Conservation (phyloP, 148 eudicot genomes). For the Linanthus parryae region DNA sequence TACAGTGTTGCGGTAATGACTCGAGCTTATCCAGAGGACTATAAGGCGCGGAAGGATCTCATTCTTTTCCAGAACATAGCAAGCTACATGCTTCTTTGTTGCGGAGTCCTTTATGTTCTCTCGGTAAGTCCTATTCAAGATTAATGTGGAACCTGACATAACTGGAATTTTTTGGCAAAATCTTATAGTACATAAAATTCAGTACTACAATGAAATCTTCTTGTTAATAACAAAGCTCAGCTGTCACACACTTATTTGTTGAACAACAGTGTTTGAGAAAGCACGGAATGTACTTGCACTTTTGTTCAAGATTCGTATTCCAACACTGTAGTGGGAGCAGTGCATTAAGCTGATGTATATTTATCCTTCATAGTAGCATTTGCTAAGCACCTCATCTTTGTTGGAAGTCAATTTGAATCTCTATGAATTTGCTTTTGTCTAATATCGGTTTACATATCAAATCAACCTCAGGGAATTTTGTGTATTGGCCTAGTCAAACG, state of each 20-base stretch:
- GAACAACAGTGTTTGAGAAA: too few species aligned
- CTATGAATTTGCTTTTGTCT: conserved; percentile 2
- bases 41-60: conserved; percentile 33
- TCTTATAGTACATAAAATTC: too few species aligned
- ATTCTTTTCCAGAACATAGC: conserved; percentile 75
- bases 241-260: too few species aligned
- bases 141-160: neutral
- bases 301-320: too few species aligned
- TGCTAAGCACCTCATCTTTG: neutral
- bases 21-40: conserved; percentile 68
- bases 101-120: conserved; percentile 71
- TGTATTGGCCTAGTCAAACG: conserved; percentile 88
- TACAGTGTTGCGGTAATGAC: conserved; percentile 98
- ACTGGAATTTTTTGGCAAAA: too few species aligned
- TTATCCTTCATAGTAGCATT: too few species aligned
- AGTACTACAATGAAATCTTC: too few species aligned
- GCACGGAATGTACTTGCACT: too few species aligned
- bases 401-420: too few species aligned
- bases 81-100: conserved; percentile 71
- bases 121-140: conserved; percentile 40
- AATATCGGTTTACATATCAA: neutral
- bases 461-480: conserved; percentile 68
- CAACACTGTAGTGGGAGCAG: too few species aligned
- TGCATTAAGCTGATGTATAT: too few species aligned
- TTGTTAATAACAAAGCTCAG: too few species aligned